Evolutionary conservation across 805 yeast genomes (phyloP).

Genomic region (Yarrowia phangngaensis): DNA sequence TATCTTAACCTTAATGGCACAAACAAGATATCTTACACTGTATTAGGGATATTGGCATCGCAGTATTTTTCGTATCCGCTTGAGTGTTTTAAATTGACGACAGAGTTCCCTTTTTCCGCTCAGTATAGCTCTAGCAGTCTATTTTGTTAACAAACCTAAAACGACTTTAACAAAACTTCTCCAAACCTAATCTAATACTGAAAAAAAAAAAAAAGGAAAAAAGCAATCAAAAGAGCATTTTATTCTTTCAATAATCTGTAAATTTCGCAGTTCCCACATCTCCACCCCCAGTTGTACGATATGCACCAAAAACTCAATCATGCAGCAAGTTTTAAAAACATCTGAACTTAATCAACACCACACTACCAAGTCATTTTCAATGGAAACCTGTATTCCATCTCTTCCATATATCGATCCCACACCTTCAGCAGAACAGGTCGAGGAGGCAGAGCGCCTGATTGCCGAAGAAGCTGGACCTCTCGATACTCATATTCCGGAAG

Average conservation of each 20-base stretch:
- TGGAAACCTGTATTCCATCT: constrained; percentile 2
- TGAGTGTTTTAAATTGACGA: background rate
- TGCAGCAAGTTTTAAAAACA: background rate
- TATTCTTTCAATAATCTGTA: background rate
- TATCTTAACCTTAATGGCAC: background rate
- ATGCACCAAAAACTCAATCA: no score
- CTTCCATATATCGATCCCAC: constrained; percentile 27
- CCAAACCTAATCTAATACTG: no score
- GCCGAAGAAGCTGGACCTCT: constrained; percentile 13
- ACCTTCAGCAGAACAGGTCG: constrained; percentile 15
- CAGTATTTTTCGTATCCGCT: no score
- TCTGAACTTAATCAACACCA: background rate
- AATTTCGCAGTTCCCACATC: background rate
- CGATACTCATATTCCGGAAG: constrained; percentile 4
- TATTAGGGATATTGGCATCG: no score
- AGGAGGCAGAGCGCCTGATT: constrained; percentile 15
- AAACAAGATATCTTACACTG: no score
- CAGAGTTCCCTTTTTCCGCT: background rate
- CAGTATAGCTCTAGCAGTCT: background rate
- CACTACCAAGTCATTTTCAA: background rate
- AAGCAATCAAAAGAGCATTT: background rate
- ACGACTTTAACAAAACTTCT: background rate
- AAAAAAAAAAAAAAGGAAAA: no score
- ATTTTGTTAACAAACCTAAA: background rate
- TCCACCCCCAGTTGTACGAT: background rate